Conservation (phyloP, 1,139 yeast species). For the Kazachstania sp. region DNA sequence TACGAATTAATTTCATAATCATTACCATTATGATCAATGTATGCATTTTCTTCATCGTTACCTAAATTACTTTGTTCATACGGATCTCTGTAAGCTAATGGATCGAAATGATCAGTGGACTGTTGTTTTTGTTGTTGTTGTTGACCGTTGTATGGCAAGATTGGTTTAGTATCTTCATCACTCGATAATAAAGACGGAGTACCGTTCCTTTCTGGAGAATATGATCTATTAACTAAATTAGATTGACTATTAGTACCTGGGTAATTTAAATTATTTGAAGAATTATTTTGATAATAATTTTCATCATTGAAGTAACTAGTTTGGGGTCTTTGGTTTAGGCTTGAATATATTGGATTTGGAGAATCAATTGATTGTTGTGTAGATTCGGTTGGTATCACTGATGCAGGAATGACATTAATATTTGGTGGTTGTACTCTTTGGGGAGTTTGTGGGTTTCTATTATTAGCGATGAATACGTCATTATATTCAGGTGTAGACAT, state of each 20-base stretch:
- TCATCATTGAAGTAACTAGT: slow-evolving; percentile 14
- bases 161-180: slow-evolving; percentile 12
- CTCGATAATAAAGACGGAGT: slow-evolving; percentile 9
- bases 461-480: slow-evolving; percentile 14
- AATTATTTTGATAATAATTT: slow-evolving; percentile 9
- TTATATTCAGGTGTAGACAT: slow-evolving; percentile 15
- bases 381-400: slow-evolving; percentile 12
- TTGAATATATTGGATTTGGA: slow-evolving; percentile 3
- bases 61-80: slow-evolving; percentile 10
- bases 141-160: slow-evolving; percentile 2
- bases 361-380: slow-evolving; percentile 6
- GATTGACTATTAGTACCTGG: slow-evolving; percentile 1
- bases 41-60: slow-evolving; percentile 17
- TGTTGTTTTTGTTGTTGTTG: not conserved
- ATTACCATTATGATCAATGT: slow-evolving; percentile 30
- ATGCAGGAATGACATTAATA: slow-evolving; percentile 15
- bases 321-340: slow-evolving; percentile 4
- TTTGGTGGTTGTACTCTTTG: slow-evolving; percentile 11
- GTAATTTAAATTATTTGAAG: not conserved
- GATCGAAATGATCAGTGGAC: not conserved
- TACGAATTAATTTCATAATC: slow-evolving; percentile 31
- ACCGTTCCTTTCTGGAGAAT: not conserved
- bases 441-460: slow-evolving; percentile 3
- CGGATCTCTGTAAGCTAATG: slow-evolving; percentile 1
- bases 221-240: slow-evolving; percentile 1